These are phyloP conservation scores for Fusarium duplospermum DNA, from an alignment of 2,329 filamentous ascomycete genomes.

Conservation along the genomic window DNA sequence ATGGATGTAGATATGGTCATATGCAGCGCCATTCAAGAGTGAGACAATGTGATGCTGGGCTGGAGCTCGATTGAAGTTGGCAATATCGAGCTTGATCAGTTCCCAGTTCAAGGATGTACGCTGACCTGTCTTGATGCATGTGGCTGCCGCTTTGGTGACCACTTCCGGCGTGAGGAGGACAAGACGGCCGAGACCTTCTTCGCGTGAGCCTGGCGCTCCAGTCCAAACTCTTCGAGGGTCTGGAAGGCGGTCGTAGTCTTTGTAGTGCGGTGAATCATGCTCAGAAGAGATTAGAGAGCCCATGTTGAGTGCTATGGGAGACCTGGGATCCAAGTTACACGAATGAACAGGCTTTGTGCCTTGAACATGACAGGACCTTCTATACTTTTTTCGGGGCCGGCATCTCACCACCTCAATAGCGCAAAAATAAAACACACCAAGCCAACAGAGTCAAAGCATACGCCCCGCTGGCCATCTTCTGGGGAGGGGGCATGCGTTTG, in stretches of 20 bases:
- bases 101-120: not conserved
- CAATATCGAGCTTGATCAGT: not conserved
- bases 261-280: not conserved
- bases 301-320: not conserved
- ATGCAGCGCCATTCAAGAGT: not conserved
- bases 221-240: not conserved
- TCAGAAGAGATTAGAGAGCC: not conserved
- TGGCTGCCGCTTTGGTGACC: not conserved
- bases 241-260: not conserved
- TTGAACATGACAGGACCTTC: not conserved
- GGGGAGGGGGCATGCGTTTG: not conserved
- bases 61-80: not conserved
- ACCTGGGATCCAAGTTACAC: not conserved
- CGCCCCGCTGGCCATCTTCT: not conserved
- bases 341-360: not conserved
- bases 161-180: not conserved
- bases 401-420: not conserved
- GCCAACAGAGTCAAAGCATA: not conserved
- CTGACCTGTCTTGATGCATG: not conserved
- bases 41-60: not conserved
- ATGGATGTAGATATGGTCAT: not conserved
- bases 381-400: not conserved
- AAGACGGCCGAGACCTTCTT: not conserved
- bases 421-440: not conserved
- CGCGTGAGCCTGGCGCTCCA: not conserved